Evolutionary conservation across 768 basidiomycete genomes (phyloP), one percentile per base, ranked within the genome.

Genomic region (Termitomyces sp.): DNA sequence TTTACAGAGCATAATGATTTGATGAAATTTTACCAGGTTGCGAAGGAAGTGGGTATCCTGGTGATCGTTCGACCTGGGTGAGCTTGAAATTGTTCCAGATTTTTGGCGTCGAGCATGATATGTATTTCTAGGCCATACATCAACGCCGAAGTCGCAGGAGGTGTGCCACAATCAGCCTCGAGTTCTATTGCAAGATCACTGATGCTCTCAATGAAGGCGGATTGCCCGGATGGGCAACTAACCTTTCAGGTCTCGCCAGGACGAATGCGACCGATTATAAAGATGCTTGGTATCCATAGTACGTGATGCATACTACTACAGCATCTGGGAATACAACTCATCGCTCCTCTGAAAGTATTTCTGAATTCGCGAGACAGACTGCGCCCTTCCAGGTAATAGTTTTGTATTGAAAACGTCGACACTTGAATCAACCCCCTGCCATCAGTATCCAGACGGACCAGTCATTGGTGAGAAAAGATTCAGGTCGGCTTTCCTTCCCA

Each of bases 41-140:
- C 86, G 5, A 78, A 78, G 53, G 76, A 76, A 20, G 80, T 81
- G 3, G 86, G 86, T 1, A 67, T 89, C 2, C 81, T 81, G 67
- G 76, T 88, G 36, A 74, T 87, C 31, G 77, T 86, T n/a, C 77
- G 86, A 25, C 88, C 87, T 5, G 87, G 86, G 85, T 72, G 63
- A 59, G 69, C 66, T 27, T 20, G 9, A n/a, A 3, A n/a, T n/a
- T n/a, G n/a, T 49, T 31, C 47, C 10, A 31, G 20, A 31, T 15
- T 36, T 39, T 12, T 23, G 15, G 9, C 11, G 1, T n/a, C 25
- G 42, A 6, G 22, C 23, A 38, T 33, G 7, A 25, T 20, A 27
- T 25, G 11, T 20, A 5, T 38, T 22, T 31, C 15, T 22, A 72
- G 70, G 5, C 72, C 72, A 2, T 74, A 85, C 61, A 82, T 85